phyloP scores from a whole-genome alignment of 2,329 filamentous ascomycete species.

The Alternaria sp. region DNA sequence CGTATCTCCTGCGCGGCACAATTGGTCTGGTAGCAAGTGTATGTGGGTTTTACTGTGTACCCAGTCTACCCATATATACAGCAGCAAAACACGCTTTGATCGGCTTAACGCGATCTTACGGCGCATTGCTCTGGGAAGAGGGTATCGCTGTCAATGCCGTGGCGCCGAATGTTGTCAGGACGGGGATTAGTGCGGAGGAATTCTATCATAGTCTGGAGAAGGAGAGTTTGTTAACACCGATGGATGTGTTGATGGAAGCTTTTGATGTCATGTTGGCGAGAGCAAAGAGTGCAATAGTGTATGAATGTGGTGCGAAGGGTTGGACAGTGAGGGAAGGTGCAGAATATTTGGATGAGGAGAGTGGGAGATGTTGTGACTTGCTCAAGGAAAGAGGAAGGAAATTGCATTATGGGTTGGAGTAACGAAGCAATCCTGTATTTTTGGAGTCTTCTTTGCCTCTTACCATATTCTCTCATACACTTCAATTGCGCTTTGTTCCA shows the following conservation, averaged over 20 bases:
- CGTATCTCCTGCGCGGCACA: conserved; percentile 44
- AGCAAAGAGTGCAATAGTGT: conserved; percentile 52
- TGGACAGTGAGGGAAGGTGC: conserved; percentile 37
- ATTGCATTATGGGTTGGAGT: conserved; percentile 17
- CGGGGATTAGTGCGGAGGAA: conserved; percentile 47
- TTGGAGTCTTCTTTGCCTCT: not conserved
- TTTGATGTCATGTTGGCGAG: conserved; percentile 50
- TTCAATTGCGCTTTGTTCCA: not conserved
- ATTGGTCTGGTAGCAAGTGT: conserved; percentile 51
- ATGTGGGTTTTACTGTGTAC: conserved; percentile 55
- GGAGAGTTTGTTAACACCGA: conserved; percentile 49
- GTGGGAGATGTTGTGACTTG: conserved; percentile 25
- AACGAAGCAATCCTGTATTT: not conserved
- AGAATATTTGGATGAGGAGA: conserved; percentile 46
- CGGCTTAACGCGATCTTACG: conserved; percentile 53
- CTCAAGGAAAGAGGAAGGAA: conserved; percentile 10
- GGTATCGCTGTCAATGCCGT: conserved; percentile 56
- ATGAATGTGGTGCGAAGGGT: conserved; percentile 54
- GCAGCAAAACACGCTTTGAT: conserved; percentile 54
- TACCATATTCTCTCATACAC: not conserved
- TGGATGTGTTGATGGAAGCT: conserved; percentile 52
- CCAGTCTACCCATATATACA: conserved; percentile 56
- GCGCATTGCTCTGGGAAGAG: conserved; percentile 52
- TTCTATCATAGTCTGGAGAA: conserved; percentile 53
- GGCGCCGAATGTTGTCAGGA: conserved; percentile 54